Base-by-base conservation (phyloP, 257 asterid genomes). In the Lycium barbarum region DNA sequence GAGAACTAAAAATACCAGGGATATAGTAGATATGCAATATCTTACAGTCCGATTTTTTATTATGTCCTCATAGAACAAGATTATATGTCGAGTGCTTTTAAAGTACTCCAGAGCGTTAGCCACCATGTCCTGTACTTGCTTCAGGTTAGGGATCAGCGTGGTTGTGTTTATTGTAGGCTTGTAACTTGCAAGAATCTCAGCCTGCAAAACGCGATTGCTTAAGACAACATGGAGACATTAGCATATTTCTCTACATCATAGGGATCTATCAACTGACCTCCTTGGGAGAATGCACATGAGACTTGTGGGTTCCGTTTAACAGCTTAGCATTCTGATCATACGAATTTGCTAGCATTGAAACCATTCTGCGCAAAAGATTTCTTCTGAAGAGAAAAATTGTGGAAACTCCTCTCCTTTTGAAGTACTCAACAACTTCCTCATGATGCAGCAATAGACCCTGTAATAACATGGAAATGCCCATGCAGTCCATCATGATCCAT, bases 241-340 rank as follows among this genome's bases (percentile, higher is more conserved):
- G 47, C 14, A 22, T 22, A 22, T 15, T 22, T 74, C n/a, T 13
- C 63, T 76, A 76, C 45, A 51, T 76, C 82, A 51, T 51, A 76
- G 26, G 63, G 63, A 76, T 26, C 9, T 51, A 51, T 51, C 47
- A 38, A 83, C 63, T 81, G 66, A 96, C 99, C 98, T 95, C 99
- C 33, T 86, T 86, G 54, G 93, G 85, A 8, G 97, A 93, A 89
- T 96, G 99, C 81, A 93, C 98, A 62, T 96, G 99, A 45, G 99
- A 96, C 87, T 95, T 96, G 92, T 96, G 98, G 26, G 98, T 96
- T 88, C 99, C 99, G 62, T 96, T 96, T n/a, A 95, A 87, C 73
- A 86, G 90, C 91, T 93, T 96, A 83, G 97, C 93, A 82, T 89
- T 89, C 86, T 92, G 98, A 90, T 96, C 99, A 70, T 93, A 95